Evolutionary conservation across 176 grass and related monocot genomes (phyloP), one percentile per base, ranked within the genome.

Genomic region (Pontederia paniculata): DNA sequence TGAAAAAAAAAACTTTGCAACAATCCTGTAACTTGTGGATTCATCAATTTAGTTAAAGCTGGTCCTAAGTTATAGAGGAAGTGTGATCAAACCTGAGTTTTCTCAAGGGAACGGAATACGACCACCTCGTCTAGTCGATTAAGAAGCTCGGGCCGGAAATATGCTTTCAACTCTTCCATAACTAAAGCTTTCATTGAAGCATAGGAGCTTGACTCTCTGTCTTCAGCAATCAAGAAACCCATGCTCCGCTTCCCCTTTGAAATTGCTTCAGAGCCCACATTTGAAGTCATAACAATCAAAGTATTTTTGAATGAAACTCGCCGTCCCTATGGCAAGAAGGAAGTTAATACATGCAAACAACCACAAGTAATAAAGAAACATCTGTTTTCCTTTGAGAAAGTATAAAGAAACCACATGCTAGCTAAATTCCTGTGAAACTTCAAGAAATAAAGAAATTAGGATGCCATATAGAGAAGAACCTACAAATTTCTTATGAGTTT

Each of bases 241-340:
- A 98, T 70, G 77, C 69, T 84, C 66, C 48, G 80, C 59, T 73
- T 84, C 23, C 94, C 93, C 0, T 76, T 75, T 0, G 83, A 82
- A 74, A 91, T 98, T 77, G 86, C 80, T 49, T 78, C 76, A 22
- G 93, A 98, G 50, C 93, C 93, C 57, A 91, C 72, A 59, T 98
- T 98, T 18, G 86, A 98, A 7, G 93, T 98, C 93, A 98, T 91
- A 58, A 91, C 80, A 84, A 98, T 91, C 74, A 91, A 88, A 47
- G 93, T 88, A 44, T 98, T 98, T 41, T 88, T 98, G 80, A 98
- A 98, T n/a, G 93, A 91, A 84, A 98, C 80, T 60, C 57, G 88
- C 19, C 86, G 86, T 43, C 93, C 93, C 93, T 98, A 71, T 56
- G 22, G 18, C n/a, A 51, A 59, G 14, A 9, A 28, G n/a, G 12